Evolutionary conservation across 345 rosid genomes (phyloP).

Genomic region (Camelina laxa): DNA sequence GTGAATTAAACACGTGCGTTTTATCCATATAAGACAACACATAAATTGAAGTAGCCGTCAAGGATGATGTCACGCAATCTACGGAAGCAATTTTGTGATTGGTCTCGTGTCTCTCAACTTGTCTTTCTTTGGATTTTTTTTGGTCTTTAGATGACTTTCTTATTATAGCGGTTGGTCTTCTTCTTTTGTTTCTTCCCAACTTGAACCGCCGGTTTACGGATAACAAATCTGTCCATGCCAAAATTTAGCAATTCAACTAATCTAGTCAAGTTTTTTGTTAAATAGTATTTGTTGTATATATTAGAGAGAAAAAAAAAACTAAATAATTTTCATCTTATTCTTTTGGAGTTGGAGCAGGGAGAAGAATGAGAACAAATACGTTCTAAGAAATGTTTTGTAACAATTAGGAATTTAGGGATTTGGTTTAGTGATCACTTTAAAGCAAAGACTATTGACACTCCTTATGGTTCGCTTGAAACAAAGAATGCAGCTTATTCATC

Average conservation of each 20-base stretch:
- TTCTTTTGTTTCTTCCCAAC: neutral
- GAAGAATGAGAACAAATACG: neutral
- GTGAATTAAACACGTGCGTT: slow-evolving; percentile 43
- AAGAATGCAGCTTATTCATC: no score
- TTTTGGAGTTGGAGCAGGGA: neutral
- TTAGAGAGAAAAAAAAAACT: neutral
- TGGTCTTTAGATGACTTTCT: neutral
- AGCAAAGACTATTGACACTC: no score
- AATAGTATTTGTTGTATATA: neutral
- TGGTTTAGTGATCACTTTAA: neutral
- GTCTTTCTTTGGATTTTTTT: slow-evolving; percentile 15
- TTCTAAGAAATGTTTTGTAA: neutral
- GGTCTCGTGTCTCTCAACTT: slow-evolving; percentile 37
- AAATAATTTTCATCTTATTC: neutral
- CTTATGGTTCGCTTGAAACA: no score
- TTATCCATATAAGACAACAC: slow-evolving; percentile 29
- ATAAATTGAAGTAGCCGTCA: slow-evolving; percentile 31
- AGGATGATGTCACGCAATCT: slow-evolving; percentile 41
- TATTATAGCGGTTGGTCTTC: neutral
- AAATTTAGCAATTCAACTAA: neutral
- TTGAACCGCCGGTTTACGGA: slow-evolving; percentile 21
- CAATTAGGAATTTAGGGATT: neutral
- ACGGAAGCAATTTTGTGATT: slow-evolving; percentile 39
- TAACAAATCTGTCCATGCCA: neutral
- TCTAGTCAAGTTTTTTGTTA: neutral